Evolutionary conservation across 2,329 filamentous ascomycete genomes (phyloP), one percentile per base, ranked within the genome.

Genomic region (Aureobasidium namibiae): DNA sequence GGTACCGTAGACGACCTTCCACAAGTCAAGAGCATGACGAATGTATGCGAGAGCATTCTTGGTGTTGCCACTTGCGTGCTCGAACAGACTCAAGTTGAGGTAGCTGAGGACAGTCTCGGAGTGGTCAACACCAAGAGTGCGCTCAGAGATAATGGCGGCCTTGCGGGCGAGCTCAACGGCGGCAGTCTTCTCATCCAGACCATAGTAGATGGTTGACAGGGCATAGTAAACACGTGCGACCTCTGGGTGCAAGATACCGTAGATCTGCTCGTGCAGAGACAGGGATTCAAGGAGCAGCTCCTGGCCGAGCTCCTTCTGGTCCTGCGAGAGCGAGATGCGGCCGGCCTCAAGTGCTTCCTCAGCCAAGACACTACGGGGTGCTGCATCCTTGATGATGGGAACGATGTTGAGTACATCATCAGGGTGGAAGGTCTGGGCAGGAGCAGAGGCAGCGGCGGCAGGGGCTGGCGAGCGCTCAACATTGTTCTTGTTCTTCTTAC

Each of bases 201-300:
- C 89, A 75, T 95, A 97, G 77, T 96, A 96, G 59, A 97, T 82
- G 80, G 95, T 96, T 2, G 94, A 96, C 46, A 99, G 76, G 56
- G 89, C 91, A 74, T 96, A 92, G 79, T 99, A 99, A 29, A 95
- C 88, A 64, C 92, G 86, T 48, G 92, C 94, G 61, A 97, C 92
- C 75, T 99, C 94, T 1, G 94, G 92, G 71, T 99, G 94, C 26
- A 99, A 81, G 60, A 97, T 95, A 62, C 94, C 94, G 69, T 99
- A 99, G 66, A 99, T 97, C 74, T 99, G 94, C 79, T 99, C 94
- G 69, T 99, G 92, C 44, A 99, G 79, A 46, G 94, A 96, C 62
- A 99, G 78, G 38, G 92, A 96, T 74, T 99, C 94, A n/a, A 97
- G 78, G 31, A 99, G 82, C 60, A 99, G 82, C 74, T 99, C 94